Evolutionary conservation across 257 asterid species (phyloP).

Genomic region (Handroanthus guayacan): DNA sequence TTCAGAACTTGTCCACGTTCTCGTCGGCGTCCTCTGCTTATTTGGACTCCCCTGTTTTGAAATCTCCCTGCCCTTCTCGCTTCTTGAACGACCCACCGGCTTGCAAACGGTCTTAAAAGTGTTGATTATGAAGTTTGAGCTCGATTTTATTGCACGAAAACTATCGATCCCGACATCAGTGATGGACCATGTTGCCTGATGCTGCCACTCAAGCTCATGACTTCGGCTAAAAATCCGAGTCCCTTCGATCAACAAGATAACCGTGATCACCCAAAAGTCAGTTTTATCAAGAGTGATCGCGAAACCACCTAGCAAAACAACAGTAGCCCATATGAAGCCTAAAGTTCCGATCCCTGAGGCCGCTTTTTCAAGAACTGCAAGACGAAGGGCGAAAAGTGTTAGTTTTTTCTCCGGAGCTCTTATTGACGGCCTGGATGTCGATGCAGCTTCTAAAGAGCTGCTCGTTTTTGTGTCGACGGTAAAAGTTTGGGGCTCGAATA

Average conservation of each 20-base stretch:
- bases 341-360: constrained; percentile 91
- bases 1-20: constrained; percentile 79
- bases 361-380: constrained; percentile 84
- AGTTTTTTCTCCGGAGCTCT: constrained; percentile 87
- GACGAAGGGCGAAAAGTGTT: constrained; percentile 89
- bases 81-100: constrained; percentile 34
- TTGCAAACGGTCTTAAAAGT: constrained; percentile 38
- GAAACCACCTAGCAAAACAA: constrained; percentile 93
- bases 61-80: constrained; percentile 44
- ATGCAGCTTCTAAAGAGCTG: constrained; percentile 37
- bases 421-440: constrained; percentile 27
- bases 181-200: constrained; percentile 85
- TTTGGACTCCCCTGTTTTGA: constrained; percentile 11
- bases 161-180: constrained; percentile 74
- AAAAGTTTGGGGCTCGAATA: constrained; percentile 52
- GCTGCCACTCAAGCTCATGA: constrained; percentile 97
- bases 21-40: constrained; percentile 45
- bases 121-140: constrained; percentile 47
- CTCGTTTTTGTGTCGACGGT: constrained; percentile 47
- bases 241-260: constrained; percentile 75
- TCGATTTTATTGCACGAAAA: constrained; percentile 64
- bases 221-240: constrained; percentile 86
- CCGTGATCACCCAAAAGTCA: constrained; percentile 95
- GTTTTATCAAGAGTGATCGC: constrained; percentile 76
- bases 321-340: constrained; percentile 96